Evolutionary conservation across 108 stramenopile species (phyloP).

Genomic region (Parietichytrium sp.): DNA sequence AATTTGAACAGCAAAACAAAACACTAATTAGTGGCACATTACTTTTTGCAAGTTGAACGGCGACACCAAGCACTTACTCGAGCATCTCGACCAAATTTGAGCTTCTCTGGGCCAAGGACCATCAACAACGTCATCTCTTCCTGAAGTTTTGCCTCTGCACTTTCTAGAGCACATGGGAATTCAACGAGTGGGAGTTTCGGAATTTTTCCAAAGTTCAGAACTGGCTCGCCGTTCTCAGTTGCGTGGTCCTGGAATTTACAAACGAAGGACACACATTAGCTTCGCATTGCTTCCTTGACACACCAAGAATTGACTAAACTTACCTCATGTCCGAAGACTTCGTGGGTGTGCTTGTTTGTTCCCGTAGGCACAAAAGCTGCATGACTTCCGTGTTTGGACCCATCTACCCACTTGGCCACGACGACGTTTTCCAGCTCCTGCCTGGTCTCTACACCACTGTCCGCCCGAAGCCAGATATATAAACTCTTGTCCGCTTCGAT

Average conservation of each 20-base stretch:
- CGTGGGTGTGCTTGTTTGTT: background rate
- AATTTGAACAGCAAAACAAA: too few relatives aligned
- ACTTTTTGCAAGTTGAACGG: too few relatives aligned
- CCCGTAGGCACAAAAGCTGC: background rate
- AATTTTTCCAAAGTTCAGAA: background rate
- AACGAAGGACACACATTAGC: background rate
- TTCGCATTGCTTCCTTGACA: background rate
- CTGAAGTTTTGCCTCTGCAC: background rate
- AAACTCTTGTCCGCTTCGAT: background rate
- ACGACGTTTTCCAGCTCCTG: background rate
- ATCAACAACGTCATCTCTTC: background rate
- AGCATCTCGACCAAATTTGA: background rate
- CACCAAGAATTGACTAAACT: background rate
- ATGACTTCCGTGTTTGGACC: background rate
- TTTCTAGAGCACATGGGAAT: slow-evolving; percentile 4
- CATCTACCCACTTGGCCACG: too few relatives aligned
- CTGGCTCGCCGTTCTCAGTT: background rate
- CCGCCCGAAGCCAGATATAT: slow-evolving; percentile 1
- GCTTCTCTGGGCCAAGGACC: background rate
- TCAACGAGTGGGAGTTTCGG: slow-evolving; percentile 1
- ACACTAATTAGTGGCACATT: too few relatives aligned
- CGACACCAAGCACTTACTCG: too few relatives aligned
- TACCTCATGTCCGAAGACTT: slow-evolving; percentile 9
- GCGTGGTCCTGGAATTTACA: background rate
- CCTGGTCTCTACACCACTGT: background rate